Conservation (phyloP, 164 flowering plant species). For the Vitis labrusca region DNA sequence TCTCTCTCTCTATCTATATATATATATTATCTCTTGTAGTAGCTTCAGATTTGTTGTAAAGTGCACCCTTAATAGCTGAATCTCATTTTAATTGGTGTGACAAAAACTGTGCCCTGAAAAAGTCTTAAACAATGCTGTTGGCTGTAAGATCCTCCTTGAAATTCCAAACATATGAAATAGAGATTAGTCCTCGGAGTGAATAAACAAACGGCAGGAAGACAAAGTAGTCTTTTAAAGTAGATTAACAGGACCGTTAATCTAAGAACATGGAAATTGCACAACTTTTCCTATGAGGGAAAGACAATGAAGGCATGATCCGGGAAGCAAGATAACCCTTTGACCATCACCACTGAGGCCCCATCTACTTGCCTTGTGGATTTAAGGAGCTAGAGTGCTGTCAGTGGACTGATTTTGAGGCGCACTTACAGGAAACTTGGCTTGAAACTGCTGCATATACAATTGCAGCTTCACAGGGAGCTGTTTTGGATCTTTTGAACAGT, state of each 20-base stretch:
- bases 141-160: constrained; percentile 11
- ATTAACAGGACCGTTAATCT: neutral
- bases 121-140: too few relatives aligned
- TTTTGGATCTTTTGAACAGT: constrained; percentile 4
- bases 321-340: too few relatives aligned
- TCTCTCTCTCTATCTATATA: too few relatives aligned
- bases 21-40: too few relatives aligned
- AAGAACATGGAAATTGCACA: neutral
- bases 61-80: too few relatives aligned
- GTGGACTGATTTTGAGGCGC: neutral
- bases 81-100: too few relatives aligned
- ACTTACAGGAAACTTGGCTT: neutral
- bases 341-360: too few relatives aligned
- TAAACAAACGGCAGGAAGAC: neutral
- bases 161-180: neutral
- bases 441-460: neutral
- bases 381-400: neutral
- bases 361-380: neutral
- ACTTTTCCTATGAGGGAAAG: neutral
- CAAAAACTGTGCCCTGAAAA: too few relatives aligned
- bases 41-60: too few relatives aligned
- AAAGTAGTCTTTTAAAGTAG: neutral
- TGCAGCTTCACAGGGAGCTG: constrained; percentile 10
- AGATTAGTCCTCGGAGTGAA: constrained; percentile 2
- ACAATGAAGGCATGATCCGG: neutral